Conservation (phyloP, 1,139 yeast genomes). For the Taphrina pruni region DNA sequence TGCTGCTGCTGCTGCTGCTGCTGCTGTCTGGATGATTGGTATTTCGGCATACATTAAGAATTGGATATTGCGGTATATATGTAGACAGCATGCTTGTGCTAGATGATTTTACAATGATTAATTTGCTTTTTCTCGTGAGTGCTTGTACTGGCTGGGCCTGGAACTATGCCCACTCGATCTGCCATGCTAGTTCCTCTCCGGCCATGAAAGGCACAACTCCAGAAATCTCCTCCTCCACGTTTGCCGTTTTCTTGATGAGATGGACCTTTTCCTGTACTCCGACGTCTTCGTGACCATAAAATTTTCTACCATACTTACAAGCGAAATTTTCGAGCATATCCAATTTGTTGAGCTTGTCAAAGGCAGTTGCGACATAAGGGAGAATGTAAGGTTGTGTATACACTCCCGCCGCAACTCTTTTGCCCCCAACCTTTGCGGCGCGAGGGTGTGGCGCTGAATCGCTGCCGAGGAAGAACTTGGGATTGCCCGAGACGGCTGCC, state of each 20-base stretch:
- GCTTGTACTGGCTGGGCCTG: neutral
- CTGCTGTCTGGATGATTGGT: too few relatives aligned
- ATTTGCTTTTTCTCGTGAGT: too few relatives aligned
- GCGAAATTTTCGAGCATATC: slow-evolving; percentile 76
- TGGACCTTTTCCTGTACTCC: slow-evolving; percentile 56
- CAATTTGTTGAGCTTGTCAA: slow-evolving; percentile 68
- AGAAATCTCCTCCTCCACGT: slow-evolving; percentile 65
- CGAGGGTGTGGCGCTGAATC: slow-evolving; percentile 97
- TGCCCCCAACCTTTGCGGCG: slow-evolving; percentile 72
- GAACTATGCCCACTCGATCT: slow-evolving; percentile 67
- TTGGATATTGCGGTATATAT: too few relatives aligned
- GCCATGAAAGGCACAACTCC: slow-evolving; percentile 89
- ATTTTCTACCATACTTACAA: slow-evolving; percentile 69
- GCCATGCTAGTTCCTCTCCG: slow-evolving; percentile 75
- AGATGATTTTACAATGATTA: too few relatives aligned
- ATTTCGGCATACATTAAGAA: too few relatives aligned
- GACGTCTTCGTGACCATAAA: slow-evolving; percentile 61
- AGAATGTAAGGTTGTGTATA: slow-evolving; percentile 86
- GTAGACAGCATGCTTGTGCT: too few relatives aligned
- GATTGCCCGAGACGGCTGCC: slow-evolving; percentile 91
- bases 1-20: too few relatives aligned
- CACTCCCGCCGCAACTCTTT: slow-evolving; percentile 80
- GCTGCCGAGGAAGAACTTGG: slow-evolving; percentile 94
- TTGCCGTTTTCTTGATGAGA: slow-evolving; percentile 59
- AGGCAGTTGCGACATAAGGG: slow-evolving; percentile 83